Evolutionary conservation across 192 early-diverging fungal genomes (phyloP).

Genomic region (Coemansia biformis): DNA sequence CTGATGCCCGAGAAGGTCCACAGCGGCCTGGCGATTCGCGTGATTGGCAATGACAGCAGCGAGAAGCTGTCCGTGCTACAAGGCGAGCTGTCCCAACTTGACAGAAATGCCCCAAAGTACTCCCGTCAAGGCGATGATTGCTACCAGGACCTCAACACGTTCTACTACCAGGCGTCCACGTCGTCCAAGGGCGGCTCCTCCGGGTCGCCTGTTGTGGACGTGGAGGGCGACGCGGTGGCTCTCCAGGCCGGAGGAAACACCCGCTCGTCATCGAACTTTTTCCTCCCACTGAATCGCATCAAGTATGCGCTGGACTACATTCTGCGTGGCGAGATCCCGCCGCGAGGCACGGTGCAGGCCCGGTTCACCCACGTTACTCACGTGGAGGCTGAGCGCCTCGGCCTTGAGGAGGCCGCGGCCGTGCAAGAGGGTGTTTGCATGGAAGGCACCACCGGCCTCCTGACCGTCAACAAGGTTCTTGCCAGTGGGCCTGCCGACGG

Average conservation of each 20-base stretch:
- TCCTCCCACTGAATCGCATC: conserved; percentile 66
- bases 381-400: conserved; percentile 28
- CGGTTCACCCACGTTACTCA: conserved; percentile 64
- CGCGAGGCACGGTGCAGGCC: conserved; percentile 72
- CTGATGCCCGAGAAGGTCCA: conserved; percentile 62
- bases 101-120: conserved; percentile 64
- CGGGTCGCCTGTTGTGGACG: conserved; percentile 70
- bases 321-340: conserved; percentile 51
- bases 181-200: conserved; percentile 61
- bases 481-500: conserved; percentile 67
- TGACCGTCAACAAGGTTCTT: conserved; percentile 58
- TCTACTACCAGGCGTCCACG: conserved; percentile 70
- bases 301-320: conserved; percentile 58
- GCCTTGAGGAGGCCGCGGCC: conserved; percentile 4
- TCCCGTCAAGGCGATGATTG: conserved; percentile 6
- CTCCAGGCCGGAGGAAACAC: conserved; percentile 54
- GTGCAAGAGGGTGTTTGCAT: conserved; percentile 54
- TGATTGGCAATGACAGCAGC: conserved; percentile 69
- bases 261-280: conserved; percentile 53
- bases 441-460: conserved; percentile 61
- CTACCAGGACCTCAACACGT: conserved; percentile 71
- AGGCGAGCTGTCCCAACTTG: conserved; percentile 66
- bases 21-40: conserved; percentile 66
- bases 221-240: conserved; percentile 70
- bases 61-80: conserved; percentile 72